Base-by-base conservation (phyloP, 108 stramenopile genomes). In the Asterionellopsis glacialis region DNA sequence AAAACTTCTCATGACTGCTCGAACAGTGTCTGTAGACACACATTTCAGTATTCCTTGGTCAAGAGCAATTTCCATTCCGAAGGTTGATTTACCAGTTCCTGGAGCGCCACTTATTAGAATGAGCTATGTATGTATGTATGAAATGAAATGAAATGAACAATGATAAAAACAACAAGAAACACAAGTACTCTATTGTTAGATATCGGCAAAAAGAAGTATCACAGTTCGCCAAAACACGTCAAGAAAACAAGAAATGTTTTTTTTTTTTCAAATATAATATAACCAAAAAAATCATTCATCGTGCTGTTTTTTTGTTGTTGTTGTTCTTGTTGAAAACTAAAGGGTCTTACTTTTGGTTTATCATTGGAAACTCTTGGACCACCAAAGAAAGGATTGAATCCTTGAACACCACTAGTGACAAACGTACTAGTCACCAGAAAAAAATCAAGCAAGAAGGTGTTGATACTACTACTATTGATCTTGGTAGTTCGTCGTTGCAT, bases 11-110 rank as follows among this genome's bases (percentile, higher is more conserved):
- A 83, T 79, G 11, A 81, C 74, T 0, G 75, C 72, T 13, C 85
- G 60, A 5, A 87, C 58, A 11, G 85, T 80, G 55, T 87, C 85
- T 13, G 85, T 87, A 1, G 67, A 69, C 10, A 87, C 79, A 52
- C 81, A 83, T 51, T 81, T 80, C 16, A 83, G 50, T 39, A 87
- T 87, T 9, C 80, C 82, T 54, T 79, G 80, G 33, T 78, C 76
- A 0, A 82, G 64, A 10, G 85, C 85, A 19, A 83, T 42, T 1
- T 66, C 61, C 81, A 87, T 83, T 3, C 82, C 85, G 51, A 87
- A 81, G 23, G 85, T 87, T 5, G 45, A 57, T 21, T 78, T 82
- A 4, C 81, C 81, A 11, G 81, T 83, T 1, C 81, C 81, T 0
- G 77, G 67, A 45, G 61, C 63, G 4, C 81, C 81, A 33, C 72